Evolutionary conservation across 2,329 filamentous ascomycete genomes (phyloP).

Genomic region (Xylariaceae sp.): DNA sequence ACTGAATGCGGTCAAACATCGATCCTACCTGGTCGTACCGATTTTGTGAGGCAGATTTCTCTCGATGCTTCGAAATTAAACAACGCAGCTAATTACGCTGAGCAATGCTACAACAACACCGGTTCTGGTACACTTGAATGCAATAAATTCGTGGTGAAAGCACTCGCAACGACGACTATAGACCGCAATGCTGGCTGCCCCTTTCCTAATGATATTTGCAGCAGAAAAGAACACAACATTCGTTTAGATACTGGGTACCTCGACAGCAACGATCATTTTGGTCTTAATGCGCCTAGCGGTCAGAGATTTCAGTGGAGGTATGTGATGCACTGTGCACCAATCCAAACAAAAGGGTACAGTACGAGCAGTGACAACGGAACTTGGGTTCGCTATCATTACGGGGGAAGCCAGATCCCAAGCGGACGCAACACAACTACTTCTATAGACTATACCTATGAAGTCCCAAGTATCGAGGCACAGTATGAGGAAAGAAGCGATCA

Average conservation of each 20-base stretch:
- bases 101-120: not conserved
- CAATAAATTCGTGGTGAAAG: not conserved
- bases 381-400: not conserved
- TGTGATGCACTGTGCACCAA: not conserved
- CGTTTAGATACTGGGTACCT: slow-evolving; percentile 5
- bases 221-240: not conserved
- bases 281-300: not conserved
- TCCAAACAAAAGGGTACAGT: not conserved
- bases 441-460: not conserved
- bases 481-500: not conserved
- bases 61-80: not conserved
- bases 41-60: not conserved
- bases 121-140: not conserved
- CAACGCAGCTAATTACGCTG: not conserved
- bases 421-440: not conserved
- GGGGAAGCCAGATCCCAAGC: not conserved
- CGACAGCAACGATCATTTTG: not conserved
- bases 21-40: not conserved
- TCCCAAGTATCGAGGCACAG: not conserved
- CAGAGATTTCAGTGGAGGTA: not conserved
- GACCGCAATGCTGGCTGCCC: slow-evolving; percentile 7
- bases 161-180: not conserved
- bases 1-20: not conserved
- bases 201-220: slow-evolving; percentile 1
- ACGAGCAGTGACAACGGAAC: not conserved